Conservation (phyloP, 164 flowering plant species). For the Nymphaea colorata region DNA sequence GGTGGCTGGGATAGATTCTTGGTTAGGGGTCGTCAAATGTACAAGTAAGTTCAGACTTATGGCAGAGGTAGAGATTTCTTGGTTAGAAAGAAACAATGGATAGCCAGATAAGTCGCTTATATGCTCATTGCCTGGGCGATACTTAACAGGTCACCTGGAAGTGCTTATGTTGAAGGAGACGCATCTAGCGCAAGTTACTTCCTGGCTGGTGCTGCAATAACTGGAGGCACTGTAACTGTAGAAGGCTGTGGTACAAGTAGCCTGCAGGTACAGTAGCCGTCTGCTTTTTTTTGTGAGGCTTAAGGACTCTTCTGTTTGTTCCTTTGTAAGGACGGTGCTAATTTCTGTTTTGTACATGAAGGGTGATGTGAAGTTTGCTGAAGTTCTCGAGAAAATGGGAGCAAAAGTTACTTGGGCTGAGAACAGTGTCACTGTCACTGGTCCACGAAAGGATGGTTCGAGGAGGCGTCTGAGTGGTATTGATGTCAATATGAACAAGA, state of each 20-base stretch:
- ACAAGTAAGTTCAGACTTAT: slow-evolving; percentile 48
- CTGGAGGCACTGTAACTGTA: slow-evolving; percentile 96
- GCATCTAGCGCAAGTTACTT: slow-evolving; percentile 99
- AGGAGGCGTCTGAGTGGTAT: slow-evolving; percentile 55
- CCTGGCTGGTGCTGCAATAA: slow-evolving; percentile 95
- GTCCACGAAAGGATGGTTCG: slow-evolving; percentile 58
- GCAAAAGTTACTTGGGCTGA: slow-evolving; percentile 92
- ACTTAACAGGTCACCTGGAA: slow-evolving; percentile 71
- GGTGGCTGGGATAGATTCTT: slow-evolving; percentile 79
- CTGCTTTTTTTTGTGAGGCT: not conserved
- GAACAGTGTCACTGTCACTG: slow-evolving; percentile 88
- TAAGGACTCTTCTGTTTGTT: too few species aligned
- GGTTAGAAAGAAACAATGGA: not conserved
- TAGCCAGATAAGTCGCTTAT: not conserved
- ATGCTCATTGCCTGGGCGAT: not conserved
- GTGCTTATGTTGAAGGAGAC: slow-evolving; percentile 96
- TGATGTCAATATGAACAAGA: slow-evolving; percentile 99
- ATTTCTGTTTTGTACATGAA: slow-evolving; percentile 10
- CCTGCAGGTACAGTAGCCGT: slow-evolving; percentile 56
- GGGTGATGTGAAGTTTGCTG: slow-evolving; percentile 99
- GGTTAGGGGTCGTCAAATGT: slow-evolving; percentile 81
- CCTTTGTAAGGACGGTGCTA: too few species aligned
- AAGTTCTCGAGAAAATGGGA: slow-evolving; percentile 97
- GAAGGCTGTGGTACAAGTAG: slow-evolving; percentile 99
- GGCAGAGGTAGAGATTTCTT: not conserved